Evolutionary conservation across 2,329 filamentous ascomycete genomes (phyloP).

Genomic region (Alternaria angustiovoidea): DNA sequence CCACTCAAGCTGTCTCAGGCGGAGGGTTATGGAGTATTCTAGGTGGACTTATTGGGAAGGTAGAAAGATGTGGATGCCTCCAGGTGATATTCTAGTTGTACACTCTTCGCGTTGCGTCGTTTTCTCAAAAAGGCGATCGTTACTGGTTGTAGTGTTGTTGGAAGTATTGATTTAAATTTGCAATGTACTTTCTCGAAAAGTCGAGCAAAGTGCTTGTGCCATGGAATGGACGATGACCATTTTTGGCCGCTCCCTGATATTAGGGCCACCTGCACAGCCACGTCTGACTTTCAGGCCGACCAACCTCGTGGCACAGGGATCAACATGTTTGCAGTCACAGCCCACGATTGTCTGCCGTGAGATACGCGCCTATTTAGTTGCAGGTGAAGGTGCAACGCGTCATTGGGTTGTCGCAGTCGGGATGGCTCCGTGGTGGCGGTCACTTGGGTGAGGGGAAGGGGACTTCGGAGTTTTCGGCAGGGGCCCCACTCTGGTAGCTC

Average conservation of each 20-base stretch:
- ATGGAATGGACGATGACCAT: no score
- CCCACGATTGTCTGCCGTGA: not conserved
- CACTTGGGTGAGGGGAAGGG: not conserved
- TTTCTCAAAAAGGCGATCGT: not conserved
- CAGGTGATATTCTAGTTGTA: not conserved
- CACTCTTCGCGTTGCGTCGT: not conserved
- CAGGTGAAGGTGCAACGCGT: not conserved
- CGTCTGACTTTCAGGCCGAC: not conserved
- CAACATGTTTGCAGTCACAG: not conserved
- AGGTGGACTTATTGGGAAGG: not conserved
- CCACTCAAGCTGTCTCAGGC: not conserved
- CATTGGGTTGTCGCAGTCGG: not conserved
- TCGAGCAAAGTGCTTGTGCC: no score
- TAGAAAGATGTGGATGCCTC: not conserved
- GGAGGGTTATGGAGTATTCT: not conserved
- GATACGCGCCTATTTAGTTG: not conserved
- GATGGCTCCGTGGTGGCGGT: not conserved
- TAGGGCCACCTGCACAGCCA: not conserved
- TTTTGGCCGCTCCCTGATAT: not conserved
- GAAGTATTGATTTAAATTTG: no score
- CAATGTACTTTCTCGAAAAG: no score
- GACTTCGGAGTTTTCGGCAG: not conserved
- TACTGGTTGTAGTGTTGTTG: no score
- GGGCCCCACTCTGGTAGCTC: not conserved
- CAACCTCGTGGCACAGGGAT: not conserved